Conservation (phyloP, 495 filamentous ascomycete species). For the Bryoglossum gracile region DNA sequence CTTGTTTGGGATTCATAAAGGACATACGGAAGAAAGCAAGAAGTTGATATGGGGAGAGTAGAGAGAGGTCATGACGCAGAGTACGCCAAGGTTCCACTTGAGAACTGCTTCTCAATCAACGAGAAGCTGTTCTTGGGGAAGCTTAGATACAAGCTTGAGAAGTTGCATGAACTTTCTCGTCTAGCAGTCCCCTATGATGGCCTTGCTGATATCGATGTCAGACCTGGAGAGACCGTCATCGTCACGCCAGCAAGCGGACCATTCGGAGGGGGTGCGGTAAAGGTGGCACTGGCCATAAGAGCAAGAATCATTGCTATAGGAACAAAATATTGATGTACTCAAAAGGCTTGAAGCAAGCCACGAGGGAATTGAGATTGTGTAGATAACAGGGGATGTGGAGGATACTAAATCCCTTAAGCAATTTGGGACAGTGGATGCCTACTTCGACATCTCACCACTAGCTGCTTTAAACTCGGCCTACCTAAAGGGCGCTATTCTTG, state of each 20-base stretch:
- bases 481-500: constrained; percentile 33
- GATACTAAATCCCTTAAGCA: constrained; percentile 30
- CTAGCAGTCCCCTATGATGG: constrained; percentile 43
- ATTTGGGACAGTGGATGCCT: constrained; percentile 31
- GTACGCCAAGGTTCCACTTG: constrained; percentile 9
- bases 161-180: neutral
- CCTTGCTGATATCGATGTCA: constrained; percentile 39
- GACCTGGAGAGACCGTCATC: constrained; percentile 45
- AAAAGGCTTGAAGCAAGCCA: constrained; percentile 17
- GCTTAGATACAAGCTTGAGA: constrained; percentile 6
- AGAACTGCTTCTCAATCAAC: constrained; percentile 11
- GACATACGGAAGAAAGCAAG: neutral
- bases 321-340: constrained; percentile 34
- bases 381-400: constrained; percentile 35
- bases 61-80: constrained; percentile 14
- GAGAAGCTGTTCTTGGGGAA: neutral
- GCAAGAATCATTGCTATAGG: constrained; percentile 46
- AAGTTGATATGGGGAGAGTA: constrained; percentile 7
- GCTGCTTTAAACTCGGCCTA: constrained; percentile 31
- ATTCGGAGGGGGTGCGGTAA: constrained; percentile 41
- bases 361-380: constrained; percentile 5
- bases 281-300: constrained; percentile 43
- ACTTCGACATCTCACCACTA: constrained; percentile 42
- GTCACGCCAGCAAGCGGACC: constrained; percentile 44
- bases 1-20: constrained; percentile 8